Conservation (phyloP, 1,284 basidiomycete species). For the Lentinus polychrous region DNA sequence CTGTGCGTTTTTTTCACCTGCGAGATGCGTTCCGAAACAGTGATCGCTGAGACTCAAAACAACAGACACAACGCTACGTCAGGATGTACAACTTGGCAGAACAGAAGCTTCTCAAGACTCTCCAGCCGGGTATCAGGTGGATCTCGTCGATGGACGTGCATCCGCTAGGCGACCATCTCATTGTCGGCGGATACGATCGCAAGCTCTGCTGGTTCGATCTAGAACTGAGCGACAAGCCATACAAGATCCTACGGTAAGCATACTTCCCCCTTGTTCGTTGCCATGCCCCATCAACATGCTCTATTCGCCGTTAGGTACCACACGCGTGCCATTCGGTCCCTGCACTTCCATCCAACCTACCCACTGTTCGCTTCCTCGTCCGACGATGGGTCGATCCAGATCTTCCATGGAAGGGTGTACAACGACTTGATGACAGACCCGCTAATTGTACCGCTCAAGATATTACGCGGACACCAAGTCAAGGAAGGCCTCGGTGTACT, state of each 20-base stretch:
- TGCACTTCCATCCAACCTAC: constrained; percentile 91
- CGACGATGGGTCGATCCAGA: constrained; percentile 94
- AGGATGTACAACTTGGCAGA: constrained; percentile 93
- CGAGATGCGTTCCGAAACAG: not conserved
- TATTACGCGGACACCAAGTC: constrained; percentile 84
- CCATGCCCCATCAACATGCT: constrained; percentile 7
- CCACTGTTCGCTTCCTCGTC: constrained; percentile 95
- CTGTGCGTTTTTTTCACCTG: constrained; percentile 46
- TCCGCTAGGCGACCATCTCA: constrained; percentile 91
- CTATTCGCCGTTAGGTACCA: constrained; percentile 70
- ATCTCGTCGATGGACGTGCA: constrained; percentile 97
- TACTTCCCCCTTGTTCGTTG: not conserved
- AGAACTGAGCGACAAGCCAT: constrained; percentile 92
- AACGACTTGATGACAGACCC: constrained; percentile 94
- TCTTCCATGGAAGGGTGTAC: constrained; percentile 95
- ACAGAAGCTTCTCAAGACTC: constrained; percentile 89
- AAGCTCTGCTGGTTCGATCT: constrained; percentile 99
- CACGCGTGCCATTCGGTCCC: constrained; percentile 82
- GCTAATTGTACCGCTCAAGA: constrained; percentile 95
- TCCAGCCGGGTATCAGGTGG: constrained; percentile 93
- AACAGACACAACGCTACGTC: constrained; percentile 91
- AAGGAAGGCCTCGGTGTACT: constrained; percentile 87
- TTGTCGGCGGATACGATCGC: constrained; percentile 96
- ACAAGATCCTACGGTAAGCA: constrained; percentile 83
- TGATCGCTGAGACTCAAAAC: not conserved